Conservation (phyloP, 225 moss, liverwort and hornwort species). For the Marchantia paleacea region DNA sequence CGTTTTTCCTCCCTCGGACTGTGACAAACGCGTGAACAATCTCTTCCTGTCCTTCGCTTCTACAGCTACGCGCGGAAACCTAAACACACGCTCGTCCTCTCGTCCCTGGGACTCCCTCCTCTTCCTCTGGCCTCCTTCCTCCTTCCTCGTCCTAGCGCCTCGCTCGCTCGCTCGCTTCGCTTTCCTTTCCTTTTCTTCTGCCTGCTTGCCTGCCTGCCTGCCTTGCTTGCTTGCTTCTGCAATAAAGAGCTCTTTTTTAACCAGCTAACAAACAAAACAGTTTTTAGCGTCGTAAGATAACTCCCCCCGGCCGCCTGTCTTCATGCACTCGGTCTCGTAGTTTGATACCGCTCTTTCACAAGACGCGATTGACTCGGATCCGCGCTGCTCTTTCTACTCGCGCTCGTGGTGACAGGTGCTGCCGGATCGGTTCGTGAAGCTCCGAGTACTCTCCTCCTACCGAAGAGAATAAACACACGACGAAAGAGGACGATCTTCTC, state of each 20-base stretch:
- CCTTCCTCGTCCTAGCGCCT: background rate
- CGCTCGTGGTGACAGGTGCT: background rate
- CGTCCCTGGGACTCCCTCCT: background rate
- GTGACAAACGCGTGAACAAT: background rate
- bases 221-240: no score
- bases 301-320: background rate
- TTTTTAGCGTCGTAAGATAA: background rate
- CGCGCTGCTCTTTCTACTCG: background rate
- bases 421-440: constrained; percentile 10
- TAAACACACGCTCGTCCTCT: background rate
- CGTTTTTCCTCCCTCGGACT: background rate
- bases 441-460: background rate
- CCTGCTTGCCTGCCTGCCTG: no score
- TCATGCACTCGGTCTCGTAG: background rate
- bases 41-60: background rate
- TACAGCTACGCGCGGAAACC: background rate
- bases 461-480: background rate
- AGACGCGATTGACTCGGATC: no score
- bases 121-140: background rate
- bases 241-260: background rate
- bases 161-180: background rate
- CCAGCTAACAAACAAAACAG: background rate
- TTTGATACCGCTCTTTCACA: background rate
- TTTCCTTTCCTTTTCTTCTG: background rate
- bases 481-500: constrained; percentile 2